Evolutionary conservation across 2,329 filamentous ascomycete species (phyloP), one percentile per base, ranked within the genome.

Genomic region (Epicoccum sorghinum): DNA sequence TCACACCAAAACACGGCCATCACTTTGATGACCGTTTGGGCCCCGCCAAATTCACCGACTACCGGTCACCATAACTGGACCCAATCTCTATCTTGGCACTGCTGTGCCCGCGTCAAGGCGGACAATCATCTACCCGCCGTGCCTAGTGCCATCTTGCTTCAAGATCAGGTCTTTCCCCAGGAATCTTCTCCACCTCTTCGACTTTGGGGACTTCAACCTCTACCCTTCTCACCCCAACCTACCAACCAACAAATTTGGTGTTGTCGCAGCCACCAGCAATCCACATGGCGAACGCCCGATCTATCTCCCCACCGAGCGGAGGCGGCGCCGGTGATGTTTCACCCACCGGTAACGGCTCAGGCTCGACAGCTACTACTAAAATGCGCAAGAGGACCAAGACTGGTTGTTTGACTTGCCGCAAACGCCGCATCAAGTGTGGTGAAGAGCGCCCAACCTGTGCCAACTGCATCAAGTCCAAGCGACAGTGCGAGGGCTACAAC

Each of bases 371-470:
- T 38, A 49, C 65, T 32, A 52, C 62, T 23, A 74, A 75, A 59
- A 68, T 73, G 66, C 70, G 74, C 50, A 77, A 77, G 61, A 70
- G 93, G 66, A 96, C 93, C 46, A 97, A 97, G 78, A 96, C 93
- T 2, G 93, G 93, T 12, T 97, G 93, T 72, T 77, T 96, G 57
- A 97, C 95, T 53, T 99, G 95, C 77, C 89, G 95, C 60, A 93
- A 90, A 77, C 88, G 95, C 47, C 89, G 95, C 59, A 98, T 99
- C 76, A 99, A 98, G 77, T 99, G 95, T 75, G 95, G 95, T 58
- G 95, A 98, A 74, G 90, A 91, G 67, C 85, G 89, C 44, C 91
- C 91, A 24, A 89, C 83, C 25, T 95, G 91, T 76, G 86, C 83
- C 68, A 96, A 96, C 69, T 96, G 91, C 76, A 86, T 89, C 77